Conservation (phyloP, 129 eudicot genomes). For the Pulicaria dysenterica region DNA sequence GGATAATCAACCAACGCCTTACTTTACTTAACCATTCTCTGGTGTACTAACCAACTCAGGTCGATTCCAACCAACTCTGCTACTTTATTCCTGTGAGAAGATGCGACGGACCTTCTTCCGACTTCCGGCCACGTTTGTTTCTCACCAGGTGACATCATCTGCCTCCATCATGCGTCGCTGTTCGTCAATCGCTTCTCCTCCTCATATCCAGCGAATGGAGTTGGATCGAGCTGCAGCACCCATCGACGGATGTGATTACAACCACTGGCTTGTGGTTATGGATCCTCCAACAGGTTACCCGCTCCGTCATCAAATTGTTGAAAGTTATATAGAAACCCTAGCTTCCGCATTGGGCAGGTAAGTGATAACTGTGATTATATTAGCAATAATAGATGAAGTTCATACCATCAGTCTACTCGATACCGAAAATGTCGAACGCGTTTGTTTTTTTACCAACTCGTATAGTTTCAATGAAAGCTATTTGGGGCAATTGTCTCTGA, state of each 20-base stretch:
- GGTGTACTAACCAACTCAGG: too few species aligned
- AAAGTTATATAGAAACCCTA: conserved; percentile 47
- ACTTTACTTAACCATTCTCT: too few species aligned
- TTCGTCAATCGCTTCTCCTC: conserved; percentile 27
- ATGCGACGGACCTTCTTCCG: conserved; percentile 6
- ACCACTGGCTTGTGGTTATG: conserved; percentile 59
- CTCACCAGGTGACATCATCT: conserved; percentile 2
- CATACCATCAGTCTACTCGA: neutral
- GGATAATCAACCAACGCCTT: too few species aligned
- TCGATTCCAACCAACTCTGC: too few species aligned
- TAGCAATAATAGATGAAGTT: neutral
- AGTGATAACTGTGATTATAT: conserved; percentile 15
- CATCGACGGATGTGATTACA: conserved; percentile 54
- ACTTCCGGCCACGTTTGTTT: neutral
- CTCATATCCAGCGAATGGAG: conserved; percentile 14
- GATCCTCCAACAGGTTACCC: conserved; percentile 49
- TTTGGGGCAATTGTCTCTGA: neutral
- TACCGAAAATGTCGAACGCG: too few species aligned
- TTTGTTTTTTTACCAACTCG: neutral
- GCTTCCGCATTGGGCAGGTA: conserved; percentile 59
- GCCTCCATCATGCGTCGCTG: conserved; percentile 15
- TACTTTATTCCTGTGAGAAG: neutral
- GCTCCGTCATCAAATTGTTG: conserved; percentile 41
- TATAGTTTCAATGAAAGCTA: too few species aligned
- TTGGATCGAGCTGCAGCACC: conserved; percentile 34